phyloP scores from a whole-genome alignment of 352 stramenopile genomes.

The Globisporangium apiculatum region DNA sequence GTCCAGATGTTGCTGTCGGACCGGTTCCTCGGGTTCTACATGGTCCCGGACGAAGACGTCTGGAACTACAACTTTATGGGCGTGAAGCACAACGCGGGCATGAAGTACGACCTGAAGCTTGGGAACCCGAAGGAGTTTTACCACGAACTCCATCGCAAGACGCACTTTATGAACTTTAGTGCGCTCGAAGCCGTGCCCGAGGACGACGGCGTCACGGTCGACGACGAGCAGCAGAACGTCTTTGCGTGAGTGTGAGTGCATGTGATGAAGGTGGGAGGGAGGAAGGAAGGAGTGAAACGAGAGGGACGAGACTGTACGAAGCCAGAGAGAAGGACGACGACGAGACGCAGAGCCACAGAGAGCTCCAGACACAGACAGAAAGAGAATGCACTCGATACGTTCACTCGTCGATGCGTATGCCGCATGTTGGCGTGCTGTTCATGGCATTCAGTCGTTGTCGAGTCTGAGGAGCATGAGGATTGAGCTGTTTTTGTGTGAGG shows the following conservation, averaged over 20 bases:
- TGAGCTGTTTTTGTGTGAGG: too few relatives aligned
- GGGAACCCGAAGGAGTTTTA: constrained; percentile 99
- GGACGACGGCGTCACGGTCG: constrained; percentile 72
- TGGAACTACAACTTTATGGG: constrained; percentile 99
- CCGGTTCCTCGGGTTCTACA: constrained; percentile 99
- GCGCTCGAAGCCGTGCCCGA: constrained; percentile 94
- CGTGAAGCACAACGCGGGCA: constrained; percentile 95
- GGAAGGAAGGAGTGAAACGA: too few relatives aligned
- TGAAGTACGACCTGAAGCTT: constrained; percentile 98
- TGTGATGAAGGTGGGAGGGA: too few relatives aligned
- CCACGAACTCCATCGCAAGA: constrained; percentile 97
- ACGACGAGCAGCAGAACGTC: constrained; percentile 90
- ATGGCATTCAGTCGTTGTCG: too few relatives aligned
- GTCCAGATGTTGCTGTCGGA: constrained; percentile 99
- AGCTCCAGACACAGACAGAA: too few relatives aligned
- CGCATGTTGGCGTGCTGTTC: too few relatives aligned
- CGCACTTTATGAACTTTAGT: constrained; percentile 99
- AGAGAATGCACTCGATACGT: too few relatives aligned
- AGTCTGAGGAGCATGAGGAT: too few relatives aligned
- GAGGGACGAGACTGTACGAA: too few relatives aligned
- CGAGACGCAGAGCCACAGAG: too few relatives aligned
- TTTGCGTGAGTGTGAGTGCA: constrained; percentile 34
- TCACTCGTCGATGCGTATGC: too few relatives aligned
- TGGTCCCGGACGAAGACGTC: constrained; percentile 97
- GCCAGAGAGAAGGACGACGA: too few relatives aligned